A percentile compares a stretch with the other conserved stretches of the same genome.
These are phyloP conservation scores for Epithemia pelagica DNA, from an alignment of 108 stramenopile genomes.

Conservation along the genomic window DNA sequence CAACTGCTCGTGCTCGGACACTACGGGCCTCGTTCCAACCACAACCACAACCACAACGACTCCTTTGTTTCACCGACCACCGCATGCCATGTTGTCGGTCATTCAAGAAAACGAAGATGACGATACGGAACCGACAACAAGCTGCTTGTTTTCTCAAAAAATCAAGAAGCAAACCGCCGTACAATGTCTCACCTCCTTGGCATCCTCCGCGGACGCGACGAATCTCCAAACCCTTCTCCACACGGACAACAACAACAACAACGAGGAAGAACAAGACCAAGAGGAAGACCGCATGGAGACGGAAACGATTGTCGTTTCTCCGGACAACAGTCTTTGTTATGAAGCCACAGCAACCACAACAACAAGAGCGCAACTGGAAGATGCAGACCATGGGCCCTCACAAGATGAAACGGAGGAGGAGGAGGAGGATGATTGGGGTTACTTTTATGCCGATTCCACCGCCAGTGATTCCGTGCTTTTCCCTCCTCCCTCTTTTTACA, in stretches of 20 bases:
- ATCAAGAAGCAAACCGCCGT: not conserved
- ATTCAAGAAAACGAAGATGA: not conserved
- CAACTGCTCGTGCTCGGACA: not conserved
- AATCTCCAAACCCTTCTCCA: not conserved
- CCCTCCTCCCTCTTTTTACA: too few relatives aligned
- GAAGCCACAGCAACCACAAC: not conserved
- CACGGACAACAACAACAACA: not conserved
- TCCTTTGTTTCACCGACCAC: not conserved
- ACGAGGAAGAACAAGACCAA: not conserved
- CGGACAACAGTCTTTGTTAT: not conserved
- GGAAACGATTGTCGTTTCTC: not conserved
- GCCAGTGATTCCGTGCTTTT: too few relatives aligned
- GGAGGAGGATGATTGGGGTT: not conserved
- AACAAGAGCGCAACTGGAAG: not conserved
- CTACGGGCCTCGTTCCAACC: too few relatives aligned
- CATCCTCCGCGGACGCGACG: too few relatives aligned
- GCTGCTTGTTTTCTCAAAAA: not conserved
- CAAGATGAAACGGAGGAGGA: not conserved
- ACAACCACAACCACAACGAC: not conserved
- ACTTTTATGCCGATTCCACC: not conserved
- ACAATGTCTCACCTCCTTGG: not conserved
- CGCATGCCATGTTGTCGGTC: not conserved
- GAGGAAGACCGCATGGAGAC: not conserved
- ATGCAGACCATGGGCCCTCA: too few relatives aligned
- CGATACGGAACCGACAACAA: too few relatives aligned